Base-by-base conservation (phyloP, 176 grass and related monocot species). In the Musa troglodytarum region DNA sequence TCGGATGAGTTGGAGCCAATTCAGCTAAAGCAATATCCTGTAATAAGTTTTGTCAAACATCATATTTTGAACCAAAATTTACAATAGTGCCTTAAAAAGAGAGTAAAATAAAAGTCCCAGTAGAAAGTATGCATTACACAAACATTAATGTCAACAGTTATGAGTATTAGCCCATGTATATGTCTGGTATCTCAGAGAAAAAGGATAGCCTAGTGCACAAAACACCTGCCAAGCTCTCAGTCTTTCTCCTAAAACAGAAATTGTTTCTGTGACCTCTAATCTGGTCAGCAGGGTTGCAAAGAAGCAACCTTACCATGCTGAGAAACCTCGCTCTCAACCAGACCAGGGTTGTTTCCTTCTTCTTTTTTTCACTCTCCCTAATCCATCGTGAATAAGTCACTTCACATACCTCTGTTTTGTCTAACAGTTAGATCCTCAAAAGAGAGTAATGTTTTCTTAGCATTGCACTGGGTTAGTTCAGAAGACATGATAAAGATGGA, bases 21-120 rank as follows among this genome's bases (percentile, higher is more conserved):
- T 88, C 86, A n/a, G 78, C 63, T 0, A 84, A 74, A 0, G 86
- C 86, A 74, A 81, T 88, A 69, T 88, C 86, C 86, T 88, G 62
- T 58, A 67, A 8, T 43, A 11, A 63, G 7, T 50, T 21, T 49
- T 50, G 9, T 57, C 10, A 79, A 70, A 43, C 59, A n/a, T 50
- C 17, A 21, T 53, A 20, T 62, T 63, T 28, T 63, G 21, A 73
- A 49, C 17, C 43, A 49, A 54, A 23, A 17, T 22, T 67, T 6
- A 19, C 8, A 1, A 12, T 57, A 50, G 16, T 50, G 10, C 10
- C 62, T 26, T 66, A 52, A 1, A 28, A 65, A 74, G 11, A 50
- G 2, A 50, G 8, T 15, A 34, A 74, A 34, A 22, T 52, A 8
- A 51, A 1, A 53, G 52, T 69, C 26, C 20, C 50, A 14, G 14